Conservation (phyloP, 1,284 basidiomycete genomes). For the Takashimella tepidaria region DNA sequence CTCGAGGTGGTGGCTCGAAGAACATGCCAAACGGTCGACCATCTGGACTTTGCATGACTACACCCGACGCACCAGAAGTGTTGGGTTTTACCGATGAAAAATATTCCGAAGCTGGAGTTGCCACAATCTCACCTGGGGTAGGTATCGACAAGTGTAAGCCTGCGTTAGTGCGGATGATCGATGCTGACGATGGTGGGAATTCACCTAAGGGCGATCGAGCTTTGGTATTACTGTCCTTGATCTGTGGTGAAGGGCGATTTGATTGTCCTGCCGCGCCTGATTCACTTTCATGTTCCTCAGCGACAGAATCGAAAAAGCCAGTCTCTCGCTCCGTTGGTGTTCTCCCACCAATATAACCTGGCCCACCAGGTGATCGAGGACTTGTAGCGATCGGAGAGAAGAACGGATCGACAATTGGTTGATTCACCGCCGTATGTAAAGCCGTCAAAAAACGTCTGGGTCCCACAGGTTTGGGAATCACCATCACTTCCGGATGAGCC, state of each 20-base stretch:
- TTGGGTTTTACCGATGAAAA: constrained; percentile 69
- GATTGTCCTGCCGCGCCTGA: background rate
- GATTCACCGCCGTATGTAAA: constrained; percentile 75
- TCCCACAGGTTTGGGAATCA: constrained; percentile 91
- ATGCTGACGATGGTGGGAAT: constrained; percentile 20
- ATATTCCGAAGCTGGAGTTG: constrained; percentile 77
- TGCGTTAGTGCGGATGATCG: constrained; percentile 17
- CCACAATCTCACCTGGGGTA: constrained; percentile 58
- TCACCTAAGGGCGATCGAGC: constrained; percentile 35
- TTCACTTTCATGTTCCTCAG: constrained; percentile 19
- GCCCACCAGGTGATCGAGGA: constrained; percentile 61
- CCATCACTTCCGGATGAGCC: constrained; percentile 72
- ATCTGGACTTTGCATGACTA: constrained; percentile 86
- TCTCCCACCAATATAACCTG: constrained; percentile 26
- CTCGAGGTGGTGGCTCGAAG: constrained; percentile 66
- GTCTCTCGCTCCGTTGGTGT: constrained; percentile 22
- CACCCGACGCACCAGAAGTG: constrained; percentile 72
- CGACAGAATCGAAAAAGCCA: constrained; percentile 40
- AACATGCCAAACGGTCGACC: constrained; percentile 90
- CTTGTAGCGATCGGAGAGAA: constrained; percentile 89
- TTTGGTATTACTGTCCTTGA: background rate
- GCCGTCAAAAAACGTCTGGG: constrained; percentile 85
- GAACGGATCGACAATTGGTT: constrained; percentile 78
- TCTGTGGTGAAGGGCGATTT: background rate
- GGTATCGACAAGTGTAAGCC: constrained; percentile 42